phyloP scores from a whole-genome alignment of 2,329 filamentous ascomycete genomes.

The Fusarium sp. region DNA sequence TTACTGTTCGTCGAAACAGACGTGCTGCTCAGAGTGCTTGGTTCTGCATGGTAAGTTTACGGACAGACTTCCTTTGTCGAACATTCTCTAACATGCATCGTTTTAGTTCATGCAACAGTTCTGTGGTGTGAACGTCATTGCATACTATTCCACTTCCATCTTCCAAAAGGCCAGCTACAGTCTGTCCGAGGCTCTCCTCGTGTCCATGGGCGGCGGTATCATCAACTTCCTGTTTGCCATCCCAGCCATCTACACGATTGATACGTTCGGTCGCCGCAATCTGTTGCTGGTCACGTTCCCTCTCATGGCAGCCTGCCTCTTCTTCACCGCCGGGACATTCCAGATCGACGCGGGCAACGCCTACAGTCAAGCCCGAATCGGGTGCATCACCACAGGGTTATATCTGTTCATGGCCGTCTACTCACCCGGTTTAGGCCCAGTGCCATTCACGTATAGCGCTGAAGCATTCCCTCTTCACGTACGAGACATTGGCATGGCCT shows the following conservation, averaged over 20 bases:
- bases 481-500: slow-evolving; percentile 66
- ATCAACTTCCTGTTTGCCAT: slow-evolving; percentile 70
- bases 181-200: slow-evolving; percentile 59
- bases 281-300: slow-evolving; percentile 69
- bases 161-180: slow-evolving; percentile 54
- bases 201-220: slow-evolving; percentile 67
- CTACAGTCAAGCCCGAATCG: slow-evolving; percentile 41
- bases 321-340: slow-evolving; percentile 65
- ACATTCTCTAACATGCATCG: not conserved
- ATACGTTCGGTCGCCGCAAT: slow-evolving; percentile 67
- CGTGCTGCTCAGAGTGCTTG: slow-evolving; percentile 52
- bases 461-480: slow-evolving; percentile 70
- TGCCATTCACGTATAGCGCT: slow-evolving; percentile 70
- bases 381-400: slow-evolving; percentile 51
- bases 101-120: slow-evolving; percentile 51
- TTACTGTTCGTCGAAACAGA: slow-evolving; percentile 51
- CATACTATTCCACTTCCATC: slow-evolving; percentile 65
- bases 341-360: slow-evolving; percentile 46
- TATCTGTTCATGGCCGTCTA: slow-evolving; percentile 57
- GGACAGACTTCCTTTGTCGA: too few relatives aligned
- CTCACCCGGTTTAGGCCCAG: slow-evolving; percentile 66
- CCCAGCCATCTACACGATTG: slow-evolving; percentile 69
- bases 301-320: slow-evolving; percentile 65
- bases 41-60: slow-evolving; percentile 49
- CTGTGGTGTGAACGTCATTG: slow-evolving; percentile 64